Conservation (phyloP, 2,329 filamentous ascomycete species). For the Tetracladium maxilliforme region DNA sequence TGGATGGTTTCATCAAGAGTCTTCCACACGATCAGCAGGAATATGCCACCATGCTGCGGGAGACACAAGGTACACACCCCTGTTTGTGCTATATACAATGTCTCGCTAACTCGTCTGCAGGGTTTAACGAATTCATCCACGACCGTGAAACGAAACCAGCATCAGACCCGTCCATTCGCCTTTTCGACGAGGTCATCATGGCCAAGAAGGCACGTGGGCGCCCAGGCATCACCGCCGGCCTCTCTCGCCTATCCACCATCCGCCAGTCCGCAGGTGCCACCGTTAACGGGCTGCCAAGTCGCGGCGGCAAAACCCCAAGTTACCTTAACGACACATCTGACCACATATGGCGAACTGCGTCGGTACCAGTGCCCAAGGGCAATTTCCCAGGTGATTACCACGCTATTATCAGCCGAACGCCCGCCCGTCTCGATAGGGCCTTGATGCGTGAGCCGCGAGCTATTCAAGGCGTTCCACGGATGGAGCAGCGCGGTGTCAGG, state of each 20-base stretch:
- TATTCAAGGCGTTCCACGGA: slow-evolving; percentile 72
- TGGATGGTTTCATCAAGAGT: slow-evolving; percentile 49
- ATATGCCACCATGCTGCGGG: slow-evolving; percentile 47
- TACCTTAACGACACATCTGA: slow-evolving; percentile 63
- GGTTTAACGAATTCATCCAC: slow-evolving; percentile 74
- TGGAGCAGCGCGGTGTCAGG: slow-evolving; percentile 16
- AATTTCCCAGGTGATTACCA: slow-evolving; percentile 51
- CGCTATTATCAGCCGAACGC: slow-evolving; percentile 47
- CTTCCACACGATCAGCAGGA: slow-evolving; percentile 52
- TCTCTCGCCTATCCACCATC: slow-evolving; percentile 43
- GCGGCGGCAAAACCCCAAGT: slow-evolving; percentile 21
- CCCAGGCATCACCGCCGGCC: slow-evolving; percentile 48
- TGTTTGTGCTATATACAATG: slow-evolving; percentile 10
- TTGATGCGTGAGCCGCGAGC: slow-evolving; percentile 87
- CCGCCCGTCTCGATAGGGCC: slow-evolving; percentile 68
- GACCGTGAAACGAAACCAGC: slow-evolving; percentile 55
- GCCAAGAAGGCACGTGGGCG: slow-evolving; percentile 58
- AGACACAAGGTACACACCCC: slow-evolving; percentile 43
- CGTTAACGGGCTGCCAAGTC: slow-evolving; percentile 2
- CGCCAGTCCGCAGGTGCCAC: slow-evolving; percentile 9
- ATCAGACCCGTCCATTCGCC: slow-evolving; percentile 49
- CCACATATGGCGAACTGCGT: slow-evolving; percentile 63
- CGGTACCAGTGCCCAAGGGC: slow-evolving; percentile 42
- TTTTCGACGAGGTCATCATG: slow-evolving; percentile 75
- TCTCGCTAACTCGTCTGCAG: slow-evolving; percentile 27